Conservation (phyloP, 192 early-diverging fungal species). For the Backusella psychrophila region DNA sequence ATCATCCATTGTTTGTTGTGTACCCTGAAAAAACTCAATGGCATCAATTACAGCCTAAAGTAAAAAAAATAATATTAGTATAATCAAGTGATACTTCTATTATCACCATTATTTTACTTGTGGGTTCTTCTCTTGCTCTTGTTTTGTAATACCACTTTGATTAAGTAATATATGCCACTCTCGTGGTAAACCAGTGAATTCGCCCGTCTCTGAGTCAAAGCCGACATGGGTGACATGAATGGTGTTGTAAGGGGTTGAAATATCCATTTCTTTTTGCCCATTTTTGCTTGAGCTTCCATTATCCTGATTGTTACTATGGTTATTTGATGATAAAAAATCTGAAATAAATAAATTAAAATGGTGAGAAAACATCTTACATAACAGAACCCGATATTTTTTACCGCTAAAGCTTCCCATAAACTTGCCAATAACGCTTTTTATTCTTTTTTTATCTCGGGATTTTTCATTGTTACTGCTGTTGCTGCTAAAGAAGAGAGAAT, state of each 20-base stretch:
- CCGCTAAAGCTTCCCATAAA: slow-evolving; percentile 41
- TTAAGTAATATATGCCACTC: slow-evolving; percentile 90
- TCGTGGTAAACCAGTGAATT: slow-evolving; percentile 91
- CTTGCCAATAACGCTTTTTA: slow-evolving; percentile 50
- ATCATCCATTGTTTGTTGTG: slow-evolving; percentile 15
- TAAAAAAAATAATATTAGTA: background rate
- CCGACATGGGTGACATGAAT: slow-evolving; percentile 97
- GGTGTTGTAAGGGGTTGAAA: slow-evolving; percentile 94
- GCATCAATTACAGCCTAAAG: slow-evolving; percentile 71
- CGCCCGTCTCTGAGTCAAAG: slow-evolving; percentile 93
- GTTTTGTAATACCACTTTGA: slow-evolving; percentile 91
- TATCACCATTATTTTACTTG: slow-evolving; percentile 48
- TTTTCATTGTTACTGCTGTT: slow-evolving; percentile 6
- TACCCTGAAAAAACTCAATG: slow-evolving; percentile 79
- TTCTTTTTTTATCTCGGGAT: slow-evolving; percentile 32
- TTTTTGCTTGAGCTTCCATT: background rate
- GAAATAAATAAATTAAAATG: background rate
- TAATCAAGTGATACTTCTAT: background rate
- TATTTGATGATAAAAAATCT: background rate
- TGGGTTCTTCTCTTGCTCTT: slow-evolving; percentile 90
- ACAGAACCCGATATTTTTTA: slow-evolving; percentile 11
- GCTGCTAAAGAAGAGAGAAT: background rate
- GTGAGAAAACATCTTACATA: background rate
- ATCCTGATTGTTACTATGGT: background rate
- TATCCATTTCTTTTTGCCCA: slow-evolving; percentile 62